Conservation (phyloP, 768 basidiomycete genomes). For the Ramaria sp. region DNA sequence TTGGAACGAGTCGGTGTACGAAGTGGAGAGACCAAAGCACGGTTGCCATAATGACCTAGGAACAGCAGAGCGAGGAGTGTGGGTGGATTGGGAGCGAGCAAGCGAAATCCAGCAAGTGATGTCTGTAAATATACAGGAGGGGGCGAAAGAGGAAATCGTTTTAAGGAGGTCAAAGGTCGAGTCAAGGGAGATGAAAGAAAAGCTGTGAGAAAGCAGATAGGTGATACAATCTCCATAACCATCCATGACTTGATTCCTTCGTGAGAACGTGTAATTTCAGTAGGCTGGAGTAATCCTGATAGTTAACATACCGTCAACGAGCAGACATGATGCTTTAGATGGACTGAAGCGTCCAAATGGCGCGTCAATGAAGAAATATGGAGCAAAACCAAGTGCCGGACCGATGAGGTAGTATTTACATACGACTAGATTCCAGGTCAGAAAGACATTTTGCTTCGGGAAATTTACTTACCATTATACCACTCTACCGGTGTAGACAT, state of each 20-base stretch:
- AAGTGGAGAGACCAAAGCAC: constrained; percentile 69
- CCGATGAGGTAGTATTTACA: constrained; percentile 2
- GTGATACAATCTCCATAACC: constrained; percentile 62
- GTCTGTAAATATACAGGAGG: constrained; percentile 15
- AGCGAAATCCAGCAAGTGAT: not conserved
- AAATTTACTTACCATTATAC: constrained; percentile 5
- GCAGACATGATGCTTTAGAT: constrained; percentile 30
- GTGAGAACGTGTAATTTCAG: not conserved
- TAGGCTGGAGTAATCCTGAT: not conserved
- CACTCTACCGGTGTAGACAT: not conserved
- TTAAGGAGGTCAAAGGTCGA: constrained; percentile 14
- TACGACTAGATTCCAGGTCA: not conserved
- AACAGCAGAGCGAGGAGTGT: constrained; percentile 47
- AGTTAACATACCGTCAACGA: constrained; percentile 44
- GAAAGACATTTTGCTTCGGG: not conserved
- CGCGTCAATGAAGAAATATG: constrained; percentile 47
- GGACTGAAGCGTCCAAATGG: constrained; percentile 74
- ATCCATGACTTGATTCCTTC: constrained; percentile 54
- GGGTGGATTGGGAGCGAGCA: constrained; percentile 25
- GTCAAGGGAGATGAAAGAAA: constrained; percentile 42
- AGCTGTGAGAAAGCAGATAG: constrained; percentile 39
- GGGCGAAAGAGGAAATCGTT: constrained; percentile 16
- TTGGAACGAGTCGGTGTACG: constrained; percentile 72
- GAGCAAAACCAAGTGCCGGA: not conserved
- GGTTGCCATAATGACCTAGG: constrained; percentile 74